Percentiles rank a stretch among this genome's conserved stretches.
phyloP scores from a whole-genome alignment of 148 eudicot genomes.

The Heliosperma pusillum region DNA sequence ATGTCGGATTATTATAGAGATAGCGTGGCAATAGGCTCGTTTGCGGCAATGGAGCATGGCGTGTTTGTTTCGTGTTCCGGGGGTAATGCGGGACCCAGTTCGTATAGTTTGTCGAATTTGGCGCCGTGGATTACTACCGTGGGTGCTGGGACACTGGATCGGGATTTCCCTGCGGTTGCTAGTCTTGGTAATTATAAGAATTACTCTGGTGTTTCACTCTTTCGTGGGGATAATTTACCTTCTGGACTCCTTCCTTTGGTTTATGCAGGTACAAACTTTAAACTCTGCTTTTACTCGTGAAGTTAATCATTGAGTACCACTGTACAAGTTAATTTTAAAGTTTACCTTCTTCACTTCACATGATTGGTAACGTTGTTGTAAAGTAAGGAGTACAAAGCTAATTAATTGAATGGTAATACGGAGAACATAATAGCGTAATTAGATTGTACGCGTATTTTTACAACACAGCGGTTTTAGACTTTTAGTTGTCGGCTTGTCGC shows the following conservation, averaged over 20 bases:
- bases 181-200: constrained; percentile 37
- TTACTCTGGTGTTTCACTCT: constrained; percentile 52
- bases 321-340: no score
- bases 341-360: not conserved
- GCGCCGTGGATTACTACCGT: constrained; percentile 77
- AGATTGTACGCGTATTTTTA: no score
- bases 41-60: constrained; percentile 61
- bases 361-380: no score
- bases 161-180: constrained; percentile 56
- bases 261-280: constrained; percentile 37
- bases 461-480: no score
- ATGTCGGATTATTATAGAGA: constrained; percentile 48
- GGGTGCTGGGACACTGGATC: constrained; percentile 65
- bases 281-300: not conserved
- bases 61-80: constrained; percentile 57
- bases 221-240: constrained; percentile 36
- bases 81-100: constrained; percentile 56
- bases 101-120: constrained; percentile 42
- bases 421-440: no score
- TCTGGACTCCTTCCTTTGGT: constrained; percentile 37
- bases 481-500: no score
- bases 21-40: constrained; percentile 55
- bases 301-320: no score
- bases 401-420: no score
- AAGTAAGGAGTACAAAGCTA: no score